Percentiles rank a stretch among this genome's conserved stretches.
phyloP scores from a whole-genome alignment of 352 stramenopile species.

The Phytophthora pisi region DNA sequence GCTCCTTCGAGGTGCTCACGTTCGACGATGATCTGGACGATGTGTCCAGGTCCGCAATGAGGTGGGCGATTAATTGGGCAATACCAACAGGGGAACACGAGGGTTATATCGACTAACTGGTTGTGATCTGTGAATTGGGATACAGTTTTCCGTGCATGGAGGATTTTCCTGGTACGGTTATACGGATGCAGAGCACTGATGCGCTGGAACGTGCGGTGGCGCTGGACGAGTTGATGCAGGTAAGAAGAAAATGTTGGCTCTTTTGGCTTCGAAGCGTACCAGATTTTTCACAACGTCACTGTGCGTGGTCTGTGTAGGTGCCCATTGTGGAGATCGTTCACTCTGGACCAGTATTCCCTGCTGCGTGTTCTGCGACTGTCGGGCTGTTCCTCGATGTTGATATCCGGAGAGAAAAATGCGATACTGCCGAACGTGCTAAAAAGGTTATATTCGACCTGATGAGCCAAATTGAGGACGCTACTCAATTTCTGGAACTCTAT shows the following conservation, averaged over 20 bases:
- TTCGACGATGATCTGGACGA: constrained; percentile 54
- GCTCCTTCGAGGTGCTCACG: constrained; percentile 45
- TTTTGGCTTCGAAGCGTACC: background rate
- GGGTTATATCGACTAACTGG: background rate
- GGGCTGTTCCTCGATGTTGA: constrained; percentile 41
- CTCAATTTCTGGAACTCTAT: constrained; percentile 59
- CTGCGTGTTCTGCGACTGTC: constrained; percentile 36
- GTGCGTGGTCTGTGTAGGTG: constrained; percentile 41
- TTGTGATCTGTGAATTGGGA: background rate
- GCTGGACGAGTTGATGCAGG: constrained; percentile 45
- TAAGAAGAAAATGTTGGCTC: constrained; percentile 8
- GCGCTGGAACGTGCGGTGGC: constrained; percentile 18
- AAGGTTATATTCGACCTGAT: constrained; percentile 49
- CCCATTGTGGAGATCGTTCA: constrained; percentile 59
- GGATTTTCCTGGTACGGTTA: constrained; percentile 38
- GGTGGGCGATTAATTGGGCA: constrained; percentile 23
- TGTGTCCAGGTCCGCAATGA: constrained; percentile 44
- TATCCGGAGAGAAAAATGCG: constrained; percentile 6
- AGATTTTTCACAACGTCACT: background rate
- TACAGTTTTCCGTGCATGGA: constrained; percentile 48
- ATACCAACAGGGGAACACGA: background rate
- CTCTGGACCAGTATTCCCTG: constrained; percentile 43
- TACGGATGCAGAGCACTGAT: constrained; percentile 30
- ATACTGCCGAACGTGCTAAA: constrained; percentile 28
- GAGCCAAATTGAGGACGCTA: constrained; percentile 49